Conservation (phyloP, 108 stramenopile species). For the Nitzschia inconspicua region DNA sequence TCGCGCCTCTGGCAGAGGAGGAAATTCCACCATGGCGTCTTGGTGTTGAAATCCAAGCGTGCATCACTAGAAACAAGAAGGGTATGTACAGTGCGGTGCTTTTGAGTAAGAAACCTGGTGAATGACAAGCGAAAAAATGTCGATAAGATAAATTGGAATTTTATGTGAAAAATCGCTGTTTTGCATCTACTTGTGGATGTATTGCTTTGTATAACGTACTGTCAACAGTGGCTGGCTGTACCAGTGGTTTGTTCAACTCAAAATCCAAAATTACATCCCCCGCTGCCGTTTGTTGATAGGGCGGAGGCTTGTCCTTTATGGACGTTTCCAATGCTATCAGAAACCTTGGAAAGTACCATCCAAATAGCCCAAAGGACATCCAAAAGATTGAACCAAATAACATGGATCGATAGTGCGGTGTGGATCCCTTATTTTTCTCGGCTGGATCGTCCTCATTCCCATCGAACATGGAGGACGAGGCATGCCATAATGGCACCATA, state of each 20-base stretch:
- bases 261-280: slow-evolving; percentile 46
- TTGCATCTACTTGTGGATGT: not conserved
- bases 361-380: slow-evolving; percentile 19
- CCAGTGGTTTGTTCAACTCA: slow-evolving; percentile 24
- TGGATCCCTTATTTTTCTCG: not conserved
- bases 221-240: slow-evolving; percentile 25
- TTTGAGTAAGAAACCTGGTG: slow-evolving; percentile 15
- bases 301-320: slow-evolving; percentile 12
- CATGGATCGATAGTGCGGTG: not conserved
- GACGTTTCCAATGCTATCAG: slow-evolving; percentile 8
- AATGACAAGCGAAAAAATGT: not conserved
- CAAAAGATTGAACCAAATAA: slow-evolving; percentile 3
- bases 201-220: not conserved
- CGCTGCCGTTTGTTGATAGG: slow-evolving; percentile 22
- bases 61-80: slow-evolving; percentile 7
- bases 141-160: not conserved
- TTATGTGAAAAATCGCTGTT: not conserved
- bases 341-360: slow-evolving; percentile 31
- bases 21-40: not conserved
- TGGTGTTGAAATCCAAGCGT: slow-evolving; percentile 5
- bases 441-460: not conserved
- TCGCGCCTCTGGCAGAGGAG: not conserved
- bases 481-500: too few relatives aligned
- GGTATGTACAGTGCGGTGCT: slow-evolving; percentile 20
- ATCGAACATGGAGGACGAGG: too few relatives aligned